Evolutionary conservation across 2,329 filamentous ascomycete species (phyloP), one percentile per base, ranked within the genome.

Genomic region (Fusarium ramigenum): DNA sequence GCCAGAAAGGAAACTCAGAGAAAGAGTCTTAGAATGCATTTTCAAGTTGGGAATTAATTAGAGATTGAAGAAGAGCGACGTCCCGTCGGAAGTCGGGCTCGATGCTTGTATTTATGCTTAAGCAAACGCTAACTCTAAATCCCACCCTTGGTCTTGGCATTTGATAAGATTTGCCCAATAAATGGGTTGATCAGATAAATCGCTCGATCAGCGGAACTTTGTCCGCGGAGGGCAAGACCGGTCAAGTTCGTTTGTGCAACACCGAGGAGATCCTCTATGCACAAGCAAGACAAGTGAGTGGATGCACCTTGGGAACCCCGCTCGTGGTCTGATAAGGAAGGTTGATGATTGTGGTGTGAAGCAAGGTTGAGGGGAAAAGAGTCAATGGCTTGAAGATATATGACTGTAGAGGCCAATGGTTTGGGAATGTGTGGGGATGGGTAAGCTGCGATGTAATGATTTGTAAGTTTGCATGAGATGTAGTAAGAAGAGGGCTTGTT

Each of bases 91-190:
- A 61, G 12, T 25, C 16, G 66, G 63, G 58, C 30, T 39, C 39
- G 18, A 52, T 54, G 65, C 61, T 47, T 66, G 53, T 70, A 65
- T 70, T 69, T 70, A 70, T 70, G 67, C 60, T 69, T 65, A 56
- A 46, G 44, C 52, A 10, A 30, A 34, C 42, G 21, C 42, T 63
- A 60, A 57, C 42, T 43, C 21, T 62, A 60, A 36, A 49, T 25
- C 50, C 39, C 57, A 49, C 30, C 37, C 4, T 40, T 19, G 25
- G 28, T 42, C 58, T 65, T 65, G 58, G 57, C 46, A 46, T 44
- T 40, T 25, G 39, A 65, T 63, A 46, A 46, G 25, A 32, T 58
- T 25, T 32, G 37, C 11, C 52, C 14, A 62, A 37, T 34, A 46
- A 59, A 59, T 39, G 30, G 32, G 14, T 28, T 37, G 37, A 39